Evolutionary conservation across 306 rosid species (phyloP), one percentile per base, ranked within the genome.

Genomic region (Rosa chinensis): DNA sequence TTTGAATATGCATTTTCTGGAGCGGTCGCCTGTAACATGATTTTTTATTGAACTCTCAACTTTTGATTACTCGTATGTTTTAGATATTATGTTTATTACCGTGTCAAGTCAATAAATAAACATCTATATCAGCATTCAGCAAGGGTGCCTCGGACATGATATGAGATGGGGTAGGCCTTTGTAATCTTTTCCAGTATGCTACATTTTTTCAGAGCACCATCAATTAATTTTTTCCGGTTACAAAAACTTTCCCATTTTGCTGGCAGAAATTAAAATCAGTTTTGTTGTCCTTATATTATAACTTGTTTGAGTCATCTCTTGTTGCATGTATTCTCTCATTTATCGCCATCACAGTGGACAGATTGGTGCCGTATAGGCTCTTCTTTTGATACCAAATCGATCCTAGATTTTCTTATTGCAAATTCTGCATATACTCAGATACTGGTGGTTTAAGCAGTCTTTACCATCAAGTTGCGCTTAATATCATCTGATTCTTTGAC

Each of bases 241-340:
- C 2, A 40, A 67, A 37, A 5, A 5, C 21, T 37, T 66, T 37
- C 44, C 4, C 45, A 39, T 14, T 66, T 37, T 66, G 45, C 25
- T 64, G 70, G 42, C 47, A 42, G 70, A 37, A 66, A 66, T 17
- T 18, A 0, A 3, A 16, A 3, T 20, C 45, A 10, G 14, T 67
- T 40, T 67, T 9, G 1, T 67, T 67, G 49, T 17, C 37, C 35
- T n/a, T 20, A n/a, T 58, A 20, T 58, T 21, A 21, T 55, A 7
- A 55, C 10, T 55, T 18, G 25, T 55, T 55, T 55, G 61, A 55
- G 25, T 55, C 64, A 58, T 21, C 64, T 21, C 6, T 21, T 25
- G 37, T 23, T 58, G 64, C 35, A 3, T 10, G 53, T 79, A 89
- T 84, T 82, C 77, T 14, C 56, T 16, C 56, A 50, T 50, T 16